phyloP scores from a whole-genome alignment of 148 eudicot species.

The Fagopyrum esculentum region DNA sequence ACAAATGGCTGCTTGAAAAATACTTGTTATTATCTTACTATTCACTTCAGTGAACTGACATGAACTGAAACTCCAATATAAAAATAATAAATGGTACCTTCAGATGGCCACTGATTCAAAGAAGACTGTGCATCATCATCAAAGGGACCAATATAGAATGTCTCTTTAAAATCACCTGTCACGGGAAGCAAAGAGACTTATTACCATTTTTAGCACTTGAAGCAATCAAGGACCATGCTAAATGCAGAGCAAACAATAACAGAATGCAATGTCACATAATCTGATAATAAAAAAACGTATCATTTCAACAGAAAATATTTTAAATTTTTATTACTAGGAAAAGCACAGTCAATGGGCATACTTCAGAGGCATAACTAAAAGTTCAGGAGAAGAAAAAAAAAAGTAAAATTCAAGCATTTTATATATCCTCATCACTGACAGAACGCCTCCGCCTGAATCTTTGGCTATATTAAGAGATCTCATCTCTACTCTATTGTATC shows the following conservation, averaged over 20 bases:
- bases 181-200: not conserved
- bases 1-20: not conserved
- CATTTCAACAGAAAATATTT: not conserved
- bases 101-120: slow-evolving; percentile 75
- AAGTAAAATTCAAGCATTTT: not conserved
- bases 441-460: not conserved
- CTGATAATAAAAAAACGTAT: not conserved
- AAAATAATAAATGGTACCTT: slow-evolving; percentile 29
- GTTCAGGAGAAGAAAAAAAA: not conserved
- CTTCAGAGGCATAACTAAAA: not conserved
- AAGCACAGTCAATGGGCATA: not conserved
- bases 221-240: not conserved
- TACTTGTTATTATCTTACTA: not conserved
- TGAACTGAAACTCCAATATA: not conserved
- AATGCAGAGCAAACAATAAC: not conserved
- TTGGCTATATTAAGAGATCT: not conserved
- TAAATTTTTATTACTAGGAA: not conserved
- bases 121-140: slow-evolving; percentile 21
- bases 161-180: slow-evolving; percentile 73
- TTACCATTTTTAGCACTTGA: no score
- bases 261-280: not conserved
- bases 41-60: not conserved
- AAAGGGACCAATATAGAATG: slow-evolving; percentile 59
- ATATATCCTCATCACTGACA: not conserved
- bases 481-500: not conserved